Conservation (phyloP, 2,329 filamentous ascomycete genomes). For the Xylariaceae sp. region DNA sequence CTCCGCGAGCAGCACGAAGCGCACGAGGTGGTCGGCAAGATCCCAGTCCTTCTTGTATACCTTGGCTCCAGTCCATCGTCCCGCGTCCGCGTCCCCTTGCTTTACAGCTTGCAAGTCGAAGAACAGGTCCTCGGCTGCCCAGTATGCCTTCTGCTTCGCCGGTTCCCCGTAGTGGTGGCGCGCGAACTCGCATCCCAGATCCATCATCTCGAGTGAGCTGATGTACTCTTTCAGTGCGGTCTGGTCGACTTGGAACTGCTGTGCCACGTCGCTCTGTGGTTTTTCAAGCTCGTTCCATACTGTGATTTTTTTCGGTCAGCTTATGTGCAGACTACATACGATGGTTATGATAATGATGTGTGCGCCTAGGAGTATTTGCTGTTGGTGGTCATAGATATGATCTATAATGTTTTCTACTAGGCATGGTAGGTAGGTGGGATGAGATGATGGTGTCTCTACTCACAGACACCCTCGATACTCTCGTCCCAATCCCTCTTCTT, state of each 20-base stretch:
- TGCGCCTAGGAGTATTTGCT: not conserved
- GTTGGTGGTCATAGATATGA: not conserved
- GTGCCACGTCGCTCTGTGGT: conserved; percentile 31
- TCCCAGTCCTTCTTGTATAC: conserved; percentile 35
- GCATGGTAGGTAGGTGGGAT: not conserved
- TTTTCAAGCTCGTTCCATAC: conserved; percentile 36
- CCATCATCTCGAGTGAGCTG: conserved; percentile 35
- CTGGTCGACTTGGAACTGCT: conserved; percentile 29
- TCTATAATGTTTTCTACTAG: no score
- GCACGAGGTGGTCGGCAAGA: conserved; percentile 36
- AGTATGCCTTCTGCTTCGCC: conserved; percentile 30
- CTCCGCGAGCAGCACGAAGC: conserved; percentile 39
- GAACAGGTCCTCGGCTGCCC: conserved; percentile 39
- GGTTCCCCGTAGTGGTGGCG: conserved; percentile 25
- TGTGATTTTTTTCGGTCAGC: conserved; percentile 17
- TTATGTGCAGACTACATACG: not conserved
- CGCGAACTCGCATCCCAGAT: conserved; percentile 37
- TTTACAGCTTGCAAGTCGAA: conserved; percentile 40
- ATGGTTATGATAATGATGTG: not conserved
- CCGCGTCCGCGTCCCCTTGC: conserved; percentile 32
- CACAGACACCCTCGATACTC: conserved; percentile 30
- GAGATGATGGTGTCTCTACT: not conserved
- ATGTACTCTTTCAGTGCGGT: conserved; percentile 39
- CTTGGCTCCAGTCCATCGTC: conserved; percentile 28
- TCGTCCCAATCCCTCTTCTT: conserved; percentile 36